phyloP scores from a whole-genome alignment of 106 monocot genomes.

The Amphibolis antarctica region DNA sequence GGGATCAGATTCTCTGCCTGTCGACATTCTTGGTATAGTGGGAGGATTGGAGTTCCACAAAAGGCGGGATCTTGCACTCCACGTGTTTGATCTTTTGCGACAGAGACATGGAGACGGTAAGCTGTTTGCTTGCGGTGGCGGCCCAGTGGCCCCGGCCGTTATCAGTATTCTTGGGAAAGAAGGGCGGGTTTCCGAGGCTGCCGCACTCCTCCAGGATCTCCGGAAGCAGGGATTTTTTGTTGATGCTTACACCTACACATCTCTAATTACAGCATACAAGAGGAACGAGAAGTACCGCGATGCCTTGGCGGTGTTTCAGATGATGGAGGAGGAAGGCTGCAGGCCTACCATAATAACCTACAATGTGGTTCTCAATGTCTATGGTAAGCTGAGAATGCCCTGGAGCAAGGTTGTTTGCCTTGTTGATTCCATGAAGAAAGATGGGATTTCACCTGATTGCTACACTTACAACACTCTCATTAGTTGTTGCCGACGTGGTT shows the following conservation, averaged over 20 bases:
- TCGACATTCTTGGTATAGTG: constrained; percentile 39
- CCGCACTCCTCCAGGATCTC: constrained; percentile 24
- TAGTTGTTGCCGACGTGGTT: constrained; percentile 65
- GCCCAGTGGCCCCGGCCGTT: constrained; percentile 37
- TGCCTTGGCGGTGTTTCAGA: constrained; percentile 43
- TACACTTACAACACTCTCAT: constrained; percentile 96
- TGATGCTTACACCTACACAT: constrained; percentile 71
- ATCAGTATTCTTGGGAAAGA: constrained; percentile 50
- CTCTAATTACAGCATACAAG: constrained; percentile 57
- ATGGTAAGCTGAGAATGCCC: constrained; percentile 56
- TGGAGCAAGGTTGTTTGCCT: constrained; percentile 53
- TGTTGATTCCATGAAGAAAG: constrained; percentile 50
- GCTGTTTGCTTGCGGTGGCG: constrained; percentile 25
- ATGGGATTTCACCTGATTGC: constrained; percentile 53
- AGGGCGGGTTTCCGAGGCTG: constrained; percentile 35
- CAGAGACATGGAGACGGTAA: constrained; percentile 17
- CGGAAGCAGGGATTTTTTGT: background rate
- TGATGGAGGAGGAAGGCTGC: constrained; percentile 48
- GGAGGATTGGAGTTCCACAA: constrained; percentile 34
- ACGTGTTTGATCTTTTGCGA: constrained; percentile 46
- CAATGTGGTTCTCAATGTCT: constrained; percentile 75
- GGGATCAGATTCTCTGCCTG: constrained; percentile 11
- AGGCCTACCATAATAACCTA: constrained; percentile 72
- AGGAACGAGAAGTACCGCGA: constrained; percentile 41
- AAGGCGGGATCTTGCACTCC: constrained; percentile 31